Conservation (phyloP, 73 alveolate species). For the Breviolum minutum region DNA sequence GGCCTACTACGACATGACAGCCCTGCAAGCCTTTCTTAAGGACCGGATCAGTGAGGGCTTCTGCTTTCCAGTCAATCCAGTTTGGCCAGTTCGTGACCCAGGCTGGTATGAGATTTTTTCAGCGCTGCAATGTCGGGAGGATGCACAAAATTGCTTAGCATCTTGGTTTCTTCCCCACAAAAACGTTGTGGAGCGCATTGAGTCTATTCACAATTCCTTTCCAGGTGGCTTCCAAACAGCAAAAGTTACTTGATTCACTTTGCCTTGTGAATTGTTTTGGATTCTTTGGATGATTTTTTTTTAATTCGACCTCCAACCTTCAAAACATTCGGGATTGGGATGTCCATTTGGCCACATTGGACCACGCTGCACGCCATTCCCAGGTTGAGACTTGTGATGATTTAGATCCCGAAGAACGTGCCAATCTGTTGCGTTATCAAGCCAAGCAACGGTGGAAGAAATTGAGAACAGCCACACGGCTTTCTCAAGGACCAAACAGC, state of each 20-base stretch:
- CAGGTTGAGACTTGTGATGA: constrained; percentile 9
- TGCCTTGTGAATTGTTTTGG: background rate
- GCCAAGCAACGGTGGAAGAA: constrained; percentile 26
- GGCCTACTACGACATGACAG: constrained; percentile 55
- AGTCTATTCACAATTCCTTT: background rate
- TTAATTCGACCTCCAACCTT: background rate
- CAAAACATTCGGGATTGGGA: background rate
- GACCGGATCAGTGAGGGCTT: constrained; percentile 53
- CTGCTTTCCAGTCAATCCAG: constrained; percentile 81
- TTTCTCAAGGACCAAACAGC: background rate
- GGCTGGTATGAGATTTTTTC: constrained; percentile 80
- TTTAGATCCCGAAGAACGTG: constrained; percentile 8
- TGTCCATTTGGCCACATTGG: background rate
- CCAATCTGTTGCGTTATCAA: constrained; percentile 1
- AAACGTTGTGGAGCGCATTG: constrained; percentile 26
- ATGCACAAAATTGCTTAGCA: background rate
- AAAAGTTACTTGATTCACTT: background rate
- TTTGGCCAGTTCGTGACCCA: constrained; percentile 85
- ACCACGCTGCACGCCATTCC: background rate
- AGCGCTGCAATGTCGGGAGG: background rate
- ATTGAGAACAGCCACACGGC: constrained; percentile 20
- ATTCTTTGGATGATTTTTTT: background rate
- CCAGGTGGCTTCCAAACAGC: constrained; percentile 89
- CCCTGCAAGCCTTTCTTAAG: constrained; percentile 25
- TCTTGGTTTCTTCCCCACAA: constrained; percentile 23